Percentiles rank a stretch among this genome's conserved stretches.
phyloP scores from a whole-genome alignment of 106 monocot genomes.

The Dioscorea dumetorum region DNA sequence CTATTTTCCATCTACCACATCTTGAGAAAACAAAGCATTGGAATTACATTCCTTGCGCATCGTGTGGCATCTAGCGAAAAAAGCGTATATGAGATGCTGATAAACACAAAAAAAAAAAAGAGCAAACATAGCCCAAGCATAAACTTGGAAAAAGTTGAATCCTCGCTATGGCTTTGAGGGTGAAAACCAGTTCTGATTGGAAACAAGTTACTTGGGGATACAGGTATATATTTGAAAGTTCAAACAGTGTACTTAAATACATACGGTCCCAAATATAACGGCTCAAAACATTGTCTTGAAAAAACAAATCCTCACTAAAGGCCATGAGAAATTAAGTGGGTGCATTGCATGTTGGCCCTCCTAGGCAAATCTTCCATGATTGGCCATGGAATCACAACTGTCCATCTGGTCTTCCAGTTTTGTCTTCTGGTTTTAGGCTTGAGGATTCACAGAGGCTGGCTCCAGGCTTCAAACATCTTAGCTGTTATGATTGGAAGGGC shows the following conservation, averaged over 20 bases:
- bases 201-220: too few species aligned
- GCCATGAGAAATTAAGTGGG: slow-evolving; percentile 10
- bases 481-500: slow-evolving; percentile 69
- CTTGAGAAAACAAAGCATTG: too few species aligned
- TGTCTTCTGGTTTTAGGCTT: slow-evolving; percentile 25
- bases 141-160: too few species aligned
- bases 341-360: slow-evolving; percentile 17
- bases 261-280: slow-evolving; percentile 21
- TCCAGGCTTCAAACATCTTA: slow-evolving; percentile 68
- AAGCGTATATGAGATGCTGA: too few species aligned
- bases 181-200: too few species aligned
- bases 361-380: slow-evolving; percentile 19
- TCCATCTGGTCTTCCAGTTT: slow-evolving; percentile 69
- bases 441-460: slow-evolving; percentile 66
- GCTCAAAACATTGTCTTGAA: slow-evolving; percentile 8
- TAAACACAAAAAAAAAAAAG: too few species aligned
- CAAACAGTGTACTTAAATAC: not conserved
- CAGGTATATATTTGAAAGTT: too few species aligned
- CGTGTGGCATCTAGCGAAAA: too few species aligned
- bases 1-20: too few species aligned
- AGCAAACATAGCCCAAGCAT: too few species aligned
- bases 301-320: not conserved
- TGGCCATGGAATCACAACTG: slow-evolving; percentile 28
- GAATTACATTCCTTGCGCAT: too few species aligned
- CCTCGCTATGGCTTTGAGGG: too few species aligned